Conservation (phyloP, 2,329 filamentous ascomycete genomes). For the Sordariomycetes sp. region DNA sequence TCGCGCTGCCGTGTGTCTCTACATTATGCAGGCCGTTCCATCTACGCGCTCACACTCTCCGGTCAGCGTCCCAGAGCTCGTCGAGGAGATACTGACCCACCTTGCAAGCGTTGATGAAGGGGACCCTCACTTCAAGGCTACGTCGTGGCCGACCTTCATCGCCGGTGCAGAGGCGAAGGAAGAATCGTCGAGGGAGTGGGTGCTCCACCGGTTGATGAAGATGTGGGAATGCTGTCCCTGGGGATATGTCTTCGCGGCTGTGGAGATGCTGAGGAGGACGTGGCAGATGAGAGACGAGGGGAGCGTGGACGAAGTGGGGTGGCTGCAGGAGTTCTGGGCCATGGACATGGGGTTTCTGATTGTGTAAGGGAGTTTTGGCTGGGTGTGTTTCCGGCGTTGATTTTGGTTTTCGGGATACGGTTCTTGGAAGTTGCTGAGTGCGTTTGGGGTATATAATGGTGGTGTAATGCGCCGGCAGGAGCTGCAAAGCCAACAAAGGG, state of each 20-base stretch:
- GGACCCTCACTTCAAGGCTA: slow-evolving; percentile 46
- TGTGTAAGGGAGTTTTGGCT: slow-evolving; percentile 18
- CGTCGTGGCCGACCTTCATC: slow-evolving; percentile 49
- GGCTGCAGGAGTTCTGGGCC: slow-evolving; percentile 31
- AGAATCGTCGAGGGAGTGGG: slow-evolving; percentile 34
- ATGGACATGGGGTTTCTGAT: slow-evolving; percentile 34
- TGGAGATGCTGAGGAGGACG: slow-evolving; percentile 35
- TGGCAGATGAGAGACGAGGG: slow-evolving; percentile 26
- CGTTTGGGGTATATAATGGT: not conserved
- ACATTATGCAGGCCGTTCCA: slow-evolving; percentile 32
- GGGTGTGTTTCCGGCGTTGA: not conserved
- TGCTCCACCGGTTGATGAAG: slow-evolving; percentile 32
- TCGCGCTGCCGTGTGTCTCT: slow-evolving; percentile 34
- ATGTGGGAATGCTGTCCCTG: slow-evolving; percentile 35
- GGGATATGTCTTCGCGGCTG: slow-evolving; percentile 38
- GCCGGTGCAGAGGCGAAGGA: slow-evolving; percentile 44
- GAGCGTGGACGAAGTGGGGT: slow-evolving; percentile 17
- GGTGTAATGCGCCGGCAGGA: too few relatives aligned
- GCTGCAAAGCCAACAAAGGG: too few relatives aligned
- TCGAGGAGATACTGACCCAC: slow-evolving; percentile 38
- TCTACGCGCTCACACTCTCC: slow-evolving; percentile 21
- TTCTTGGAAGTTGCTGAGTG: not conserved
- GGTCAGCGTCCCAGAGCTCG: slow-evolving; percentile 32
- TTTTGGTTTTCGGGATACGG: not conserved
- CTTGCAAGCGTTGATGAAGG: slow-evolving; percentile 33